A percentile compares a stretch with the other conserved stretches of the same genome.
Conservation (phyloP, 164 flowering plant genomes). For the Chimonanthus salicifolius region DNA sequence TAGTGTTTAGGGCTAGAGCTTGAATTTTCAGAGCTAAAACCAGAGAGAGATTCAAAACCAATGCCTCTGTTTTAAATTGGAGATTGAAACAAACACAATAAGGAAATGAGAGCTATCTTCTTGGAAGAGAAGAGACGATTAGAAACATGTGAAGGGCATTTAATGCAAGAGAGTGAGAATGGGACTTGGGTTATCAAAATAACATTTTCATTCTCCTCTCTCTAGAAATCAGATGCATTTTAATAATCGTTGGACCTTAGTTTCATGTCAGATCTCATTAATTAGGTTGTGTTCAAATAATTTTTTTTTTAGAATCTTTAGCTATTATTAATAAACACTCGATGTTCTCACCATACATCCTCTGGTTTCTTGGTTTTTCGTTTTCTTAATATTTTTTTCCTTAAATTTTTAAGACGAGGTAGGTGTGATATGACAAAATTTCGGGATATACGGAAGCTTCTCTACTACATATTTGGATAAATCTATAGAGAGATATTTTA, state of each 20-base stretch:
- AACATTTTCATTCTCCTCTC: conserved; percentile 7
- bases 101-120: conserved; percentile 11
- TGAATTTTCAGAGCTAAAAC: background rate
- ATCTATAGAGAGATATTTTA: too few species aligned
- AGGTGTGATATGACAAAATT: too few species aligned
- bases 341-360: too few species aligned
- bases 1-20: conserved; percentile 6
- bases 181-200: conserved; percentile 5
- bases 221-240: background rate
- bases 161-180: conserved; percentile 6
- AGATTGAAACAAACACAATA: background rate
- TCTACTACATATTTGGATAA: too few species aligned
- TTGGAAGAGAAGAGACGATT: conserved; percentile 8
- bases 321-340: too few species aligned
- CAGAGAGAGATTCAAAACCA: too few species aligned
- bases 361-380: too few species aligned
- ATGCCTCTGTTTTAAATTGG: too few species aligned
- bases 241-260: conserved; percentile 9
- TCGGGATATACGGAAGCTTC: too few species aligned
- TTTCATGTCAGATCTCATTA: conserved; percentile 10
- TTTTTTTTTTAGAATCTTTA: background rate
- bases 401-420: too few species aligned
- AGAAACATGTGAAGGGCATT: conserved; percentile 13
- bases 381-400: too few species aligned
- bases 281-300: background rate